Evolutionary conservation across 2,329 filamentous ascomycete genomes (phyloP).

Genomic region (Metarhizium brunneum): DNA sequence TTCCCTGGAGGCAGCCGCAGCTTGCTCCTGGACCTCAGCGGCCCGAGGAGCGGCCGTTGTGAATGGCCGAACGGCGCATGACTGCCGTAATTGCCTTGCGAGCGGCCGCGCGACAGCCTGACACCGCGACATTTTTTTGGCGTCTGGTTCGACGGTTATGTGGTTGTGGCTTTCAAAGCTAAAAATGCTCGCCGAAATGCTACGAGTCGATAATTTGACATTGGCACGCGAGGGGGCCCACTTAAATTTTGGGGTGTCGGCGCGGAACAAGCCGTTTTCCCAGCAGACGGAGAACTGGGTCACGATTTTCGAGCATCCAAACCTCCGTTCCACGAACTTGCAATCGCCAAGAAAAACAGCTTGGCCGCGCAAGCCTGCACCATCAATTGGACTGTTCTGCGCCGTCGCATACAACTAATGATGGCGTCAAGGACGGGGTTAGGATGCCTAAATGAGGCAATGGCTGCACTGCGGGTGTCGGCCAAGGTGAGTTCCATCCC

Average conservation of each 20-base stretch:
- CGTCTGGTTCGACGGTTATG: constrained; percentile 4
- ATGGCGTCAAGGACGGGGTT: constrained; percentile 28
- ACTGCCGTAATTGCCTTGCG: constrained; percentile 38
- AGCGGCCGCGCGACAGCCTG: constrained; percentile 50
- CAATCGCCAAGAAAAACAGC: constrained; percentile 1
- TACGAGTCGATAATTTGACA: not conserved
- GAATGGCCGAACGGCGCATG: constrained; percentile 28
- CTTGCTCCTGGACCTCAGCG: constrained; percentile 16
- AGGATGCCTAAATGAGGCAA: constrained; percentile 42
- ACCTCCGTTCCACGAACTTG: too few species aligned
- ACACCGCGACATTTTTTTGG: constrained; percentile 45
- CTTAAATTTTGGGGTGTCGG: constrained; percentile 17
- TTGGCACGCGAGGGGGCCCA: constrained; percentile 12
- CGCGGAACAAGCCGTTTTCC: constrained; percentile 16
- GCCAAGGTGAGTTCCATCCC: constrained; percentile 20
- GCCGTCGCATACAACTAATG: not conserved
- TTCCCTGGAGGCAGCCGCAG: constrained; percentile 8
- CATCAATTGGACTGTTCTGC: not conserved
- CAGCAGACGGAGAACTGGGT: constrained; percentile 13
- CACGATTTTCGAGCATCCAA: constrained; percentile 15
- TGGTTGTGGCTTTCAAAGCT: not conserved
- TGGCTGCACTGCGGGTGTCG: constrained; percentile 39
- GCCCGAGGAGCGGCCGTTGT: constrained; percentile 23
- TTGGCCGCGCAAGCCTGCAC: not conserved
- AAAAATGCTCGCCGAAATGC: not conserved